Base-by-base conservation (phyloP, 2,329 filamentous ascomycete species). In the Cladorrhinum sp. region DNA sequence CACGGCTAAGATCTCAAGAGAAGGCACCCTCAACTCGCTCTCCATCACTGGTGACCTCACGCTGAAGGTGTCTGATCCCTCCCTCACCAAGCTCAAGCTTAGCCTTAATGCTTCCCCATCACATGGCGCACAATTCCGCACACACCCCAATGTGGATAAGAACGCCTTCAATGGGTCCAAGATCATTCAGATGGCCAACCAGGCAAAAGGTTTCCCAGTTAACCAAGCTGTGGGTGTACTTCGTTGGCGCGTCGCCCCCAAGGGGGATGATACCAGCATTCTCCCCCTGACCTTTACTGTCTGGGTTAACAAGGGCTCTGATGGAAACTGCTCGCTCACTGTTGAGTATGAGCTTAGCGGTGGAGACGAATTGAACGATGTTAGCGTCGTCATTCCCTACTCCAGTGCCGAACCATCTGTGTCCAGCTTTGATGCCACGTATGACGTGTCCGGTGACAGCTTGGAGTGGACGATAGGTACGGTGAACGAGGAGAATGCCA, bases 211-310 rank as follows among this genome's bases (percentile, higher is more conserved):
- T 23, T 99, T 99, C 81, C 95, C 95, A 0, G 87, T 92, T 24
- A 98, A 97, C 78, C 96, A 96, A 73, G 87, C 90, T 16, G 94
- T 98, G 60, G 92, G 91, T 59, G 93, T 98, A 48, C 82, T 99
- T 73, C 87, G 94, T 74, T 99, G 95, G 95, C 90, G 92, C 71
- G 89, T 91, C 21, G 86, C 88, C 16, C 90, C 92, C 54, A 92
- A 91, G 76, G 82, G 84, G 2, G 92, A 96, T 67, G 91, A 96
- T 68, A 77, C 89, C 36, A 87, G 86, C 64, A 86, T 93, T 58
- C 87, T 96, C 39, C 95, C 95, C 7, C 95, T 99, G 71, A 95
- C 90, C 39, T 98, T 99, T 75, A 97, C 92, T 1, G 94, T 97
- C 39, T 99, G 95, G 95, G 91, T 96, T 63, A 97, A 96, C 77